A percentile compares a stretch with the other conserved stretches of the same genome.
Conservation (phyloP, 306 rosid species). For the Astragalus membranaceus region DNA sequence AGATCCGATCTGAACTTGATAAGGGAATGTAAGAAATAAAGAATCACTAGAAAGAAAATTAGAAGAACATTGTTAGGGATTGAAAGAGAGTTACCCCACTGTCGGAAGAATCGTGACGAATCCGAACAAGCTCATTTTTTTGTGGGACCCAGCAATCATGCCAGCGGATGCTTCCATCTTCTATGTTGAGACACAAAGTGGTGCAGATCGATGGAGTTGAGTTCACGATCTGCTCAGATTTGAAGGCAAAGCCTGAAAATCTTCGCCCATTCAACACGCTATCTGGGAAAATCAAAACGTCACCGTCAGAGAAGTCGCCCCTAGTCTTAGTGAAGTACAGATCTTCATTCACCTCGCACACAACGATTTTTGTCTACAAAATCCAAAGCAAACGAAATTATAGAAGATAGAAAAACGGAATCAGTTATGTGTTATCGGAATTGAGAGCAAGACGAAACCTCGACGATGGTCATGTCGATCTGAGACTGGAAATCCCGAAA, state of each 20-base stretch:
- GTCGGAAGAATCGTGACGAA: slow-evolving; percentile 90
- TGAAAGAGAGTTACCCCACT: slow-evolving; percentile 54
- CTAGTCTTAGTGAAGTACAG: too few relatives aligned
- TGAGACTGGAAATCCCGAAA: too few relatives aligned
- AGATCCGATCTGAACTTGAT: slow-evolving; percentile 32
- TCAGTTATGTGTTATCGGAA: too few relatives aligned
- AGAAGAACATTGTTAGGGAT: background rate
- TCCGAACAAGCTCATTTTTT: slow-evolving; percentile 92
- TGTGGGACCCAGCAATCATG: slow-evolving; percentile 95
- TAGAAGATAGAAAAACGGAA: too few relatives aligned
- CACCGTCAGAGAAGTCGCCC: too few relatives aligned
- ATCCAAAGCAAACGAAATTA: too few relatives aligned
- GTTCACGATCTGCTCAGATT: background rate
- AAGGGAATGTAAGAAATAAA: background rate
- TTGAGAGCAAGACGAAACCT: too few relatives aligned
- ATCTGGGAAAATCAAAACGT: too few relatives aligned
- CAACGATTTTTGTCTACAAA: too few relatives aligned
- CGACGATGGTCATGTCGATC: too few relatives aligned
- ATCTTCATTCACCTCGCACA: too few relatives aligned
- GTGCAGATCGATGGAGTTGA: slow-evolving; percentile 11
- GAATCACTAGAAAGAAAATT: background rate
- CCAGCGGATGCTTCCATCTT: slow-evolving; percentile 86
- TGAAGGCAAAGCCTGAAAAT: slow-evolving; percentile 23
- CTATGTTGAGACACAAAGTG: background rate
- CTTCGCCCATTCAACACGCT: slow-evolving; percentile 65